These are phyloP conservation scores for Nakaseomyces kungkrabaensis DNA, from an alignment of 1,139 yeast species.

Conservation along the genomic window DNA sequence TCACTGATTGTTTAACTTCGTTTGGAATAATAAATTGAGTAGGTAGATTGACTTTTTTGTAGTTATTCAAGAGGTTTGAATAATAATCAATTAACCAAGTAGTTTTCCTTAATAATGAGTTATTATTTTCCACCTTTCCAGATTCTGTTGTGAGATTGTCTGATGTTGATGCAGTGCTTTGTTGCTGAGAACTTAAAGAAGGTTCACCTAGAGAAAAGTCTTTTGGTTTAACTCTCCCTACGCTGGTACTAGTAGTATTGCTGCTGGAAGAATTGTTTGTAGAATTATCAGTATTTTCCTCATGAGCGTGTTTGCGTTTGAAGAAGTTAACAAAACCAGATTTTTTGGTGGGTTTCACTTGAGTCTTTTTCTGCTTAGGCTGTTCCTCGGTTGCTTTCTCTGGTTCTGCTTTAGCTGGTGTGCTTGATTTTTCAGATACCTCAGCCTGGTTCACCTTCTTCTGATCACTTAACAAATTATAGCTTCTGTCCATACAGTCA, in stretches of 20 bases:
- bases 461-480: conserved; percentile 4
- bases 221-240: not conserved
- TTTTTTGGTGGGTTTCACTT: conserved; percentile 7
- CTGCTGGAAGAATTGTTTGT: not conserved
- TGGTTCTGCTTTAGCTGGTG: not conserved
- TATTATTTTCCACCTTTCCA: not conserved
- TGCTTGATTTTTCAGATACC: not conserved
- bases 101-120: conserved; percentile 5
- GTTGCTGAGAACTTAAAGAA: not conserved
- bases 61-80: conserved; percentile 15
- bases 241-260: not conserved
- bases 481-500: conserved; percentile 20
- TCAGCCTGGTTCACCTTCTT: conserved; percentile 4
- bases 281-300: not conserved
- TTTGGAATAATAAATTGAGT: conserved; percentile 13
- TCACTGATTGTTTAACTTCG: conserved; percentile 2
- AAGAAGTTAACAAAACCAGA: conserved; percentile 16
- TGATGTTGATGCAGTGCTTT: not conserved
- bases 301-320: conserved; percentile 11
- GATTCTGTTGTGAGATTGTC: not conserved
- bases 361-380: conserved; percentile 4
- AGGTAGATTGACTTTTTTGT: conserved; percentile 13
- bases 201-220: not conserved
- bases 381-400: not conserved
- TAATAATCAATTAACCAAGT: conserved; percentile 18